These are phyloP conservation scores for Candida xiaguanensis DNA, from an alignment of 805 yeast genomes.

Conservation along the genomic window DNA sequence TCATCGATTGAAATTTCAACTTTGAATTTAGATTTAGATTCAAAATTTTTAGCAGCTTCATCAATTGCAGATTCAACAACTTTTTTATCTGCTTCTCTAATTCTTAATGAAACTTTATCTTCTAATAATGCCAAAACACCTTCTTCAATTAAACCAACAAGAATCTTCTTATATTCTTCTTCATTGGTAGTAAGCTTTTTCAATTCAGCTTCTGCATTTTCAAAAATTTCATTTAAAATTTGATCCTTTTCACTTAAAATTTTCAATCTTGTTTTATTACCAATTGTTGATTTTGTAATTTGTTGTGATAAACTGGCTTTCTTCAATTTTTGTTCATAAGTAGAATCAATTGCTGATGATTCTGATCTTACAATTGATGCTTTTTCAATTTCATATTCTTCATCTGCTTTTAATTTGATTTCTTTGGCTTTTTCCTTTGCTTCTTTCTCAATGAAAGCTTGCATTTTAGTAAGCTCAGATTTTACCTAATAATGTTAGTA, in stretches of 20 bases:
- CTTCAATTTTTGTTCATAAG: slow-evolving; percentile 78
- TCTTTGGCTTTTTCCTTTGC: slow-evolving; percentile 99
- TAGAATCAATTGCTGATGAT: slow-evolving; percentile 79
- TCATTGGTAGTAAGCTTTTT: slow-evolving; percentile 53
- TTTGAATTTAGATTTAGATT: slow-evolving; percentile 55
- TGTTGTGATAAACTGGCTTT: slow-evolving; percentile 92
- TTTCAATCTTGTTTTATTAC: slow-evolving; percentile 92
- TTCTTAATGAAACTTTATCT: slow-evolving; percentile 57
- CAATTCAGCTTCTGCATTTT: slow-evolving; percentile 62
- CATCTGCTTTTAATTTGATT: slow-evolving; percentile 92
- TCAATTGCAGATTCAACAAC: slow-evolving; percentile 58
- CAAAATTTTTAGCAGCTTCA: slow-evolving; percentile 61
- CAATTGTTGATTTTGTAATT: slow-evolving; percentile 90
- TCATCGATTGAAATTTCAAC: slow-evolving; percentile 58
- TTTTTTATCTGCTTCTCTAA: slow-evolving; percentile 61
- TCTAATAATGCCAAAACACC: slow-evolving; percentile 69
- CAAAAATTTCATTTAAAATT: slow-evolving; percentile 70
- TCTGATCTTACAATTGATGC: slow-evolving; percentile 92
- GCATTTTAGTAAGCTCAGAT: slow-evolving; percentile 96
- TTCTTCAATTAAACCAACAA: slow-evolving; percentile 79
- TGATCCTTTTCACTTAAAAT: slow-evolving; percentile 79
- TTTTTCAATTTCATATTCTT: slow-evolving; percentile 97
- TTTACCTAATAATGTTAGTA: slow-evolving; percentile 55
- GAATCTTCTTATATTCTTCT: slow-evolving; percentile 60
- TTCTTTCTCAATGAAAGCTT: slow-evolving; percentile 97